These are phyloP conservation scores for Nothopassalora personata DNA, from an alignment of 2,329 filamentous ascomycete genomes.

Conservation along the genomic window DNA sequence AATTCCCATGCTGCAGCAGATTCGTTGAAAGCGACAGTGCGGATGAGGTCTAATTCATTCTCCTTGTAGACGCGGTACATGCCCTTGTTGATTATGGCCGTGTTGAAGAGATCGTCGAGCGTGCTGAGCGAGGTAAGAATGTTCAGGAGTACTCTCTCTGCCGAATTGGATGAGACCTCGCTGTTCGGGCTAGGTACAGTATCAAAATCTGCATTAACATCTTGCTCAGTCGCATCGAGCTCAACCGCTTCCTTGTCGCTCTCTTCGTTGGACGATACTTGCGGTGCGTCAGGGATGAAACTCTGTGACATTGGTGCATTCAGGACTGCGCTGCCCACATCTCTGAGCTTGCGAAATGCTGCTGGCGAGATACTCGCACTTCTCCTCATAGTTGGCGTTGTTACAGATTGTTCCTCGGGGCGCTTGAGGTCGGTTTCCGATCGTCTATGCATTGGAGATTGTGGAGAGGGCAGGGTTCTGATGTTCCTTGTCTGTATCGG, in stretches of 20 bases:
- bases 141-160: slow-evolving; percentile 48
- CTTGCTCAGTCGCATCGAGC: neutral
- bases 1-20: slow-evolving; percentile 57
- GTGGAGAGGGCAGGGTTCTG: neutral
- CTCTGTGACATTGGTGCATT: neutral
- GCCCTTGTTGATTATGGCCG: slow-evolving; percentile 50
- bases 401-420: neutral
- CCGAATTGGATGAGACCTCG: slow-evolving; percentile 21
- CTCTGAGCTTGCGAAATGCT: neutral
- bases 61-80: slow-evolving; percentile 56
- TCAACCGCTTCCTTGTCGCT: neutral
- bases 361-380: slow-evolving; percentile 12
- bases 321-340: neutral
- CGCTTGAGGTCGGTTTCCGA: slow-evolving; percentile 9
- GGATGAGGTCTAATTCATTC: slow-evolving; percentile 52
- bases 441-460: slow-evolving; percentile 6
- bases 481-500: neutral
- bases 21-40: slow-evolving; percentile 46
- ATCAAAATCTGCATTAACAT: neutral
- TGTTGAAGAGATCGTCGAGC: slow-evolving; percentile 52
- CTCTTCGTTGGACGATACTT: neutral
- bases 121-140: slow-evolving; percentile 48
- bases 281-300: neutral
- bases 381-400: slow-evolving; percentile 6
- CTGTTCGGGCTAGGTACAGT: neutral